phyloP scores from a whole-genome alignment of 768 basidiomycete species.

The Suillus subaureus region DNA sequence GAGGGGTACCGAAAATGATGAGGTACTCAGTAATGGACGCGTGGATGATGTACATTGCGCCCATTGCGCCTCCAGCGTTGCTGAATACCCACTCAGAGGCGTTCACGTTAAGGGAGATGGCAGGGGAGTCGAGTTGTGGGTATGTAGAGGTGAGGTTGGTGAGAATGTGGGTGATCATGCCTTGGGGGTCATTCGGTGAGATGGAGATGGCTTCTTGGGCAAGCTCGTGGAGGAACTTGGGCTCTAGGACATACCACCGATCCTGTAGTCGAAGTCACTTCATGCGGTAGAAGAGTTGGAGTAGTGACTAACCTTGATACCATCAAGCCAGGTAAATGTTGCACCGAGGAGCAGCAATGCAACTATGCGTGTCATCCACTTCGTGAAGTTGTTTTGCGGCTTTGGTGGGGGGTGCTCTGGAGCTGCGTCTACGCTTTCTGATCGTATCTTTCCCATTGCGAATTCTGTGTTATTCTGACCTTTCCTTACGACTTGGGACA shows the following conservation, averaged over 20 bases:
- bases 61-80: conserved; percentile 98
- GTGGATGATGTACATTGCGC: conserved; percentile 97
- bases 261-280: conserved; percentile 47
- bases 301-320: conserved; percentile 54
- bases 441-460: conserved; percentile 21
- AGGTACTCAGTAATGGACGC: conserved; percentile 96
- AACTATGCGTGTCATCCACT: conserved; percentile 35
- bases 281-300: not conserved
- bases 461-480: not conserved
- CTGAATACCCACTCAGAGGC: conserved; percentile 90
- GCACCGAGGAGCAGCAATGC: conserved; percentile 32
- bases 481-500: not conserved
- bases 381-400: conserved; percentile 21
- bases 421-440: not conserved
- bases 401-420: not conserved
- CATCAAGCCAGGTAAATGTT: conserved; percentile 55
- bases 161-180: conserved; percentile 83
- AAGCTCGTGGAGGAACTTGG: conserved; percentile 68
- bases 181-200: conserved; percentile 62
- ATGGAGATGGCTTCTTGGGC: conserved; percentile 71
- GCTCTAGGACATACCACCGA: conserved; percentile 88
- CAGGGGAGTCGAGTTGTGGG: conserved; percentile 52
- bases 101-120: conserved; percentile 55
- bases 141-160: conserved; percentile 76
- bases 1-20: conserved; percentile 93